These are phyloP conservation scores for Mucor velutinosus DNA, from an alignment of 371 early-diverging fungal species.

Conservation along the genomic window DNA sequence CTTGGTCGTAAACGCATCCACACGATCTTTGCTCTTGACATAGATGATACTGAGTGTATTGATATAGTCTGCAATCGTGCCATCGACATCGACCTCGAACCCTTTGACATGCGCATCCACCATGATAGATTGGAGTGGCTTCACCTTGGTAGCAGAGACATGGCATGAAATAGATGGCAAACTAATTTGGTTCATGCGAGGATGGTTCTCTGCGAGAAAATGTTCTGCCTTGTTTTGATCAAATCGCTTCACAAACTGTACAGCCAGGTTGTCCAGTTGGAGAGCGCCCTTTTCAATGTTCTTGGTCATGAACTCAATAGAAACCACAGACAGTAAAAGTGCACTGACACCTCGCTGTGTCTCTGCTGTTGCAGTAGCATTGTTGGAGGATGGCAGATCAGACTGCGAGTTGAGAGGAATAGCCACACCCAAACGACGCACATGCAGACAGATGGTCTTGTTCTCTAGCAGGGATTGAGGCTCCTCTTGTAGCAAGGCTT, in stretches of 20 bases:
- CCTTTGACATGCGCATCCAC: constrained; percentile 70
- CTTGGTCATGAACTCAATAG: constrained; percentile 61
- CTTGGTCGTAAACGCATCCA: constrained; percentile 51
- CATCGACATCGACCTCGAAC: constrained; percentile 70
- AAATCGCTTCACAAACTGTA: constrained; percentile 78
- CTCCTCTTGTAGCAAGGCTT: constrained; percentile 40
- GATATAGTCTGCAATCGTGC: constrained; percentile 70
- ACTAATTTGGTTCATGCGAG: constrained; percentile 69
- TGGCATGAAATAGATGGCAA: constrained; percentile 64
- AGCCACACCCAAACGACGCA: constrained; percentile 67
- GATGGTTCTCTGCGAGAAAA: constrained; percentile 67
- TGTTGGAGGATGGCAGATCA: constrained; percentile 27
- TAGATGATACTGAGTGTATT: constrained; percentile 71
- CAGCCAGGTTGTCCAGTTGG: constrained; percentile 58
- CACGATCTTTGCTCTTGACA: constrained; percentile 58
- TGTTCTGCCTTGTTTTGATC: constrained; percentile 72
- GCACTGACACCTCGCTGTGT: constrained; percentile 44
- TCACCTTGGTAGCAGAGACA: constrained; percentile 39
- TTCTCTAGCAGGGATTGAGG: constrained; percentile 59
- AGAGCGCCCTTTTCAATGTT: constrained; percentile 63
- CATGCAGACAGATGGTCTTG: constrained; percentile 52
- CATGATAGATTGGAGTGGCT: constrained; percentile 45
- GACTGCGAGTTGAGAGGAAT: constrained; percentile 62
- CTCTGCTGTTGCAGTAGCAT: not conserved
- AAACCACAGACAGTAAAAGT: constrained; percentile 62